Conservation (phyloP, 805 yeast species). For the Candida maris region DNA sequence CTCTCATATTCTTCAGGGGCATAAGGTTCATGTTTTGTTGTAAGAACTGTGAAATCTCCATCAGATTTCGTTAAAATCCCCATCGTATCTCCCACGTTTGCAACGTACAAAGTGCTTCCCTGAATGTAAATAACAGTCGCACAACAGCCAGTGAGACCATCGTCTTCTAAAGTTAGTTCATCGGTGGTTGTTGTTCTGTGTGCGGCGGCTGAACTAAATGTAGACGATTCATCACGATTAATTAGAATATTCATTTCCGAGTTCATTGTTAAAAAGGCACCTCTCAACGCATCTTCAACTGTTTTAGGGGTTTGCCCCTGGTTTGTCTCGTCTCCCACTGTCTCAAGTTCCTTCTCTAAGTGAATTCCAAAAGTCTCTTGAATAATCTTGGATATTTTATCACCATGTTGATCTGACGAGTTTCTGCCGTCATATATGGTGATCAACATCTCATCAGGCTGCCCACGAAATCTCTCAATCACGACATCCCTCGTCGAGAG, state of each 20-base stretch:
- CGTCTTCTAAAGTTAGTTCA: conserved; percentile 60
- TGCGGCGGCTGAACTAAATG: conserved; percentile 44
- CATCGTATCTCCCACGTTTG: conserved; percentile 89
- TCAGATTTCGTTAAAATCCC: conserved; percentile 74
- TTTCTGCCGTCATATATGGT: conserved; percentile 84
- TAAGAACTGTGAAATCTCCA: conserved; percentile 73
- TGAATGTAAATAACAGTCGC: conserved; percentile 77
- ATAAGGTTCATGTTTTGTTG: conserved; percentile 83
- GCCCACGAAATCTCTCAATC: conserved; percentile 81
- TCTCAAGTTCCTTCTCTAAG: conserved; percentile 62
- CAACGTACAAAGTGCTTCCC: conserved; percentile 67
- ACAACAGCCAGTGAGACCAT: conserved; percentile 77
- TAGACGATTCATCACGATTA: conserved; percentile 41
- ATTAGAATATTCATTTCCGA: conserved; percentile 71
- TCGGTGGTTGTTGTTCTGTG: conserved; percentile 48
- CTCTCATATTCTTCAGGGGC: conserved; percentile 74
- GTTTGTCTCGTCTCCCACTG: conserved; percentile 30
- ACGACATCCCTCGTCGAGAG: conserved; percentile 82
- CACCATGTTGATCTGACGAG: conserved; percentile 52
- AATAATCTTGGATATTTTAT: conserved; percentile 64
- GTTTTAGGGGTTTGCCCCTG: conserved; percentile 42
- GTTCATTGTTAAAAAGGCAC: conserved; percentile 76
- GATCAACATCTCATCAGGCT: conserved; percentile 73
- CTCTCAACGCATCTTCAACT: conserved; percentile 72
- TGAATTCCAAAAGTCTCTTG: conserved; percentile 67